A percentile compares a stretch with the other conserved stretches of the same genome.
Evolutionary conservation across 2,329 filamentous ascomycete species (phyloP).

Genomic region (Monascus ruber): DNA sequence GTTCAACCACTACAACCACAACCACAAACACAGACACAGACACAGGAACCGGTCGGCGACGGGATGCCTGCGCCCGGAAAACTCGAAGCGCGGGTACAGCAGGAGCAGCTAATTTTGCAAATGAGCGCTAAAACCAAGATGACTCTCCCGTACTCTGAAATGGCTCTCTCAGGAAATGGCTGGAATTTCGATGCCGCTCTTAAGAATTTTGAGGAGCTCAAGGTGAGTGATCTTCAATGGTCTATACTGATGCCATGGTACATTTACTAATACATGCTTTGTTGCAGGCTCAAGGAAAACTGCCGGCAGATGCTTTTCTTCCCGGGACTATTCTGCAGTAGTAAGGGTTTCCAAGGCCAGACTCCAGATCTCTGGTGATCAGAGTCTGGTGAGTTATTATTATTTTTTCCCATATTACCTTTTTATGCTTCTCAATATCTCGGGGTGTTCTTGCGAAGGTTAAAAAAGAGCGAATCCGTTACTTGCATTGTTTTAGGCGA

Average conservation of each 20-base stretch:
- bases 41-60: conserved; percentile 26
- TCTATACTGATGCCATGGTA: neutral
- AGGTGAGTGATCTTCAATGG: conserved; percentile 38
- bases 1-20: conserved; percentile 3
- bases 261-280: conserved; percentile 10
- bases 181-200: conserved; percentile 74
- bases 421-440: neutral
- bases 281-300: conserved; percentile 24
- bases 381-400: neutral
- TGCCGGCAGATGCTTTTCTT: conserved; percentile 42
- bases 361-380: too few species aligned
- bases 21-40: conserved; percentile 13
- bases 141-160: conserved; percentile 63
- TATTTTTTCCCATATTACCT: neutral
- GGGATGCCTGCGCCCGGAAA: conserved; percentile 33
- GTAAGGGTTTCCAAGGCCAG: too few species aligned
- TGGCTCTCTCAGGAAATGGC: conserved; percentile 66
- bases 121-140: conserved; percentile 69
- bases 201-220: conserved; percentile 62
- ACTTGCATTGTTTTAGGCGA: conserved; percentile 1
- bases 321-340: conserved; percentile 4
- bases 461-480: neutral
- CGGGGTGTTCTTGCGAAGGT: too few species aligned
- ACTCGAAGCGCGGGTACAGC: conserved; percentile 43
- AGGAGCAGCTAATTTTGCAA: conserved; percentile 58